Evolutionary conservation across 768 basidiomycete genomes (phyloP).

Genomic region (Suillus subluteus): DNA sequence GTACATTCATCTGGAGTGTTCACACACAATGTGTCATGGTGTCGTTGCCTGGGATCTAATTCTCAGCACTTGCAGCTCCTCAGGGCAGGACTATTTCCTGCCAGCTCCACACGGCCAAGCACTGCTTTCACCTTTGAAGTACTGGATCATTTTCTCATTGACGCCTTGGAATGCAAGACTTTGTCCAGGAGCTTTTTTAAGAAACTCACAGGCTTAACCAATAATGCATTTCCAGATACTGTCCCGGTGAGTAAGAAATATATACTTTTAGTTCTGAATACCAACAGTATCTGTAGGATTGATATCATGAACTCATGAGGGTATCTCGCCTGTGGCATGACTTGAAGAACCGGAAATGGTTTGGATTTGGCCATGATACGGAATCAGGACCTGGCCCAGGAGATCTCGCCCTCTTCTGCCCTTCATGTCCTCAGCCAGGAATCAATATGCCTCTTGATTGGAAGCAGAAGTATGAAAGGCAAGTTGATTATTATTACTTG

Average conservation of each 20-base stretch:
- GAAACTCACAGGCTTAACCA: no score
- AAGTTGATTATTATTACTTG: background rate
- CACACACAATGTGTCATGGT: conserved; percentile 8
- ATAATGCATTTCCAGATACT: no score
- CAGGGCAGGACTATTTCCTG: background rate
- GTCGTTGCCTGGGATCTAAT: background rate
- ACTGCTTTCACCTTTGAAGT: background rate
- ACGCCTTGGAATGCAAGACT: no score
- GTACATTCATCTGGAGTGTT: conserved; percentile 10
- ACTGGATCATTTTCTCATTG: no score
- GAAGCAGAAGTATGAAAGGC: conserved; percentile 16
- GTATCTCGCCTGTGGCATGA: conserved; percentile 12
- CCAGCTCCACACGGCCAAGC: background rate
- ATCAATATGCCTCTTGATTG: conserved; percentile 30
- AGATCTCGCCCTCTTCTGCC: conserved; percentile 27
- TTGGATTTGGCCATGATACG: conserved; percentile 19
- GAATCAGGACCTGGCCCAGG: conserved; percentile 5
- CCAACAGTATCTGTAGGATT: conserved; percentile 12
- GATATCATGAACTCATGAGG: conserved; percentile 19
- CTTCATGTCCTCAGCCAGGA: conserved; percentile 30
- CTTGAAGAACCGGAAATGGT: conserved; percentile 9
- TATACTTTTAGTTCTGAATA: background rate
- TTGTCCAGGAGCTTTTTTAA: no score
- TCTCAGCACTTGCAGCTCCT: background rate
- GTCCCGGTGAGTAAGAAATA: background rate